Evolutionary conservation across 2,329 filamentous ascomycete species (phyloP).

Genomic region (Fusarium sp.): DNA sequence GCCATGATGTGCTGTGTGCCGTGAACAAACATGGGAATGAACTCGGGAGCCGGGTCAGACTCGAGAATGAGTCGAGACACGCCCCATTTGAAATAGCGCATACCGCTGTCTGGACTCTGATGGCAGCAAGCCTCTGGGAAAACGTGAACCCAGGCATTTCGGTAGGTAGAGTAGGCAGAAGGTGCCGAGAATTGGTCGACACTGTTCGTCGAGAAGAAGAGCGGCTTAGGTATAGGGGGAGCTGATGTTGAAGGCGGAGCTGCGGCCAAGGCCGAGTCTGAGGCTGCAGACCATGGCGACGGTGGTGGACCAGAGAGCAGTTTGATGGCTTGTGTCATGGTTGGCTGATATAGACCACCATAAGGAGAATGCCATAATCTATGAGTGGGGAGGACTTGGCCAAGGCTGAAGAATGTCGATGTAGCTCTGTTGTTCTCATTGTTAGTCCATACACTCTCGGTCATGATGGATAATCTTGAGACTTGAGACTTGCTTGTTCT

Average conservation of each 20-base stretch:
- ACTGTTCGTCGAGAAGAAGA: conserved; percentile 72
- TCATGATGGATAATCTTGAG: not conserved
- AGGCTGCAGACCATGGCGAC: conserved; percentile 36
- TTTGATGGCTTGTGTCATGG: conserved; percentile 84
- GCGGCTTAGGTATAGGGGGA: conserved; percentile 43
- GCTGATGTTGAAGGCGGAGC: conserved; percentile 11
- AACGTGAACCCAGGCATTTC: conserved; percentile 88
- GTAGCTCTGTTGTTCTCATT: conserved; percentile 61
- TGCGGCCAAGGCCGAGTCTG: conserved; percentile 12
- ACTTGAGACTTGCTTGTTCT: conserved; percentile 70
- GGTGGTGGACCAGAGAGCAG: conserved; percentile 69
- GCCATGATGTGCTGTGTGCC: conserved; percentile 90
- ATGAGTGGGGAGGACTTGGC: conserved; percentile 91
- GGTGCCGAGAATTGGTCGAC: conserved; percentile 74
- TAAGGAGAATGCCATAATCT: conserved; percentile 78
- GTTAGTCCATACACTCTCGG: not conserved
- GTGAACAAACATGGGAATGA: conserved; percentile 94
- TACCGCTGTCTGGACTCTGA: conserved; percentile 78
- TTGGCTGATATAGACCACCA: conserved; percentile 90
- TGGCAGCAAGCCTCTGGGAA: conserved; percentile 97
- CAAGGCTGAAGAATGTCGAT: conserved; percentile 84
- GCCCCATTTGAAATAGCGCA: conserved; percentile 99
- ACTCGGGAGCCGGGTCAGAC: conserved; percentile 83
- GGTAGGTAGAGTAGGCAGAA: conserved; percentile 73
- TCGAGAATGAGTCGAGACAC: conserved; percentile 91